A percentile compares a stretch with the other conserved stretches of the same genome.
Evolutionary conservation across 768 basidiomycete species (phyloP).

Genomic region (Amanita jacksonii): DNA sequence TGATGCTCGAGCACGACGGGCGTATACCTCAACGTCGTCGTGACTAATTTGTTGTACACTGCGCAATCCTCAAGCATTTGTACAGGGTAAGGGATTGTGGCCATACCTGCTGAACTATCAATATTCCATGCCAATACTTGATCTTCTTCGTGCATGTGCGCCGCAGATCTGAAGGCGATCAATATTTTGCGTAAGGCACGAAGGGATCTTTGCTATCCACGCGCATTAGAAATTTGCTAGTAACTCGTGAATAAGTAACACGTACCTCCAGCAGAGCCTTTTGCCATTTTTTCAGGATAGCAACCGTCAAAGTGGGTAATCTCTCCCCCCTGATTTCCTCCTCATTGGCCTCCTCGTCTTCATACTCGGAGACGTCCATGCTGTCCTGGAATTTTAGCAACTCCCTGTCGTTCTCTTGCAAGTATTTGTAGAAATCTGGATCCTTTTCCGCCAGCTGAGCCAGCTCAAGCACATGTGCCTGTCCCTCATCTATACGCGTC

Average conservation of each 20-base stretch:
- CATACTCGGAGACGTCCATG: constrained; percentile 19
- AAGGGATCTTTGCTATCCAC: constrained; percentile 68
- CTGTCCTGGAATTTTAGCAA: constrained; percentile 70
- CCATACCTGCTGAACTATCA: constrained; percentile 65
- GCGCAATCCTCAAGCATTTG: constrained; percentile 5
- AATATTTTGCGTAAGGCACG: constrained; percentile 75
- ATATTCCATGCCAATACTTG: constrained; percentile 80
- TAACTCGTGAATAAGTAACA: constrained; percentile 4
- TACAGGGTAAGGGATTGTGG: constrained; percentile 2
- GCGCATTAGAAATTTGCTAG: neutral
- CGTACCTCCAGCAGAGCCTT: constrained; percentile 76
- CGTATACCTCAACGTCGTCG: constrained; percentile 81
- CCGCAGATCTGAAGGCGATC: constrained; percentile 87
- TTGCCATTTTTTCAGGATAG: constrained; percentile 76
- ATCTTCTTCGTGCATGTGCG: constrained; percentile 80
- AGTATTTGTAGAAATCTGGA: constrained; percentile 98
- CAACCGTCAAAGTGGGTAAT: constrained; percentile 54
- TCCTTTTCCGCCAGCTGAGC: constrained; percentile 90
- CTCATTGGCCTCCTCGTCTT: neutral
- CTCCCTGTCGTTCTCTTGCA: constrained; percentile 91
- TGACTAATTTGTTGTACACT: constrained; percentile 95
- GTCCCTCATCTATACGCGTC: constrained; percentile 64
- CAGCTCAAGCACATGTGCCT: constrained; percentile 69
- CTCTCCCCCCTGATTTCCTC: constrained; percentile 36
- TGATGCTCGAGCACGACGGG: constrained; percentile 85